Base-by-base conservation (phyloP, 495 filamentous ascomycete species). In the Trichoderma asperelloides region DNA sequence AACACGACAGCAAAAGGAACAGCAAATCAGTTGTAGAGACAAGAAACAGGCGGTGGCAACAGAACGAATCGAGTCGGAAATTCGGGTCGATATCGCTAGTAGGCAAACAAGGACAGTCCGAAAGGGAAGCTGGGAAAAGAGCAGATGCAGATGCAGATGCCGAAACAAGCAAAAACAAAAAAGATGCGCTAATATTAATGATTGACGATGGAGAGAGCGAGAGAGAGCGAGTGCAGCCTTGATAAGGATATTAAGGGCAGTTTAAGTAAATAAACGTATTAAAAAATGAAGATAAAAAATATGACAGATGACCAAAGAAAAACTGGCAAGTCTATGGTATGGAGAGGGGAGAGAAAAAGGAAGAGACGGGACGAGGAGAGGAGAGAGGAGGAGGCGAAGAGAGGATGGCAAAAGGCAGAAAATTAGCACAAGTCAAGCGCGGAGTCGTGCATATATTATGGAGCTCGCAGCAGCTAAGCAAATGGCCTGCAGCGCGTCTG, bases 121-220 rank as follows among this genome's bases (percentile, higher is more conserved):
- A 60, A 28, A 21, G 30, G 55, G 55, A 60, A 60, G 55, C 55
- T 21, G 55, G n/a, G 2, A 28, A 37, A 37, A 37, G 33, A 37
- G 33, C n/a, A 37, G 33, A n/a, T n/a, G 49, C 49, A 15, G 27
- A 60, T 60, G 55, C 55, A 60, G 28, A 60, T 60, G 55, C 55
- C 55, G 9, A 60, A 60, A 60, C 25, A 60, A 60, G 27, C 23
- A 60, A 60, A 60, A 60, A 28, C 23, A 18, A 33, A 2, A 60
- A 9, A 18, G 55, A 60, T 18, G 27, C 55, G 55, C 55, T 60
- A 60, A 60, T 60, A 60, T 60, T 60, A 60, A 60, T 13, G 55
- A 60, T 60, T 5, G 55, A 60, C 55, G 25, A 60, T 60, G 43
- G n/a, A n/a, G n/a, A n/a, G n/a, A n/a, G n/a, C n/a, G n/a, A n/a